These are phyloP conservation scores for Alternaria angustiovoidea DNA, from an alignment of 2,329 filamentous ascomycete genomes.

Conservation along the genomic window DNA sequence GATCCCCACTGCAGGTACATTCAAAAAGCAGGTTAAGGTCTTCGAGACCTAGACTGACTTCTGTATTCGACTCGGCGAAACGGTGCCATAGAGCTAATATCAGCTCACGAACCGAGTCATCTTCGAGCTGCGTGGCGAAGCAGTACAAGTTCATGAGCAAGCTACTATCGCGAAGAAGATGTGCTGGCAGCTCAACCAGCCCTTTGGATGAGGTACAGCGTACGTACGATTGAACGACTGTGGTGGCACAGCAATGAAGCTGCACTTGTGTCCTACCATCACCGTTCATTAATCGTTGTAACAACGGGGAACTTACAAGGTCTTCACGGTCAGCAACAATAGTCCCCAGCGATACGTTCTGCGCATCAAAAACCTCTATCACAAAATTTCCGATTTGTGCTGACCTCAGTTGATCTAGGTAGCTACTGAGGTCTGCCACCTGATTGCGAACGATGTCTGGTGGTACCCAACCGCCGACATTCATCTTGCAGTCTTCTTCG, in stretches of 20 bases:
- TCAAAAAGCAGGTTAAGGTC: constrained; percentile 12
- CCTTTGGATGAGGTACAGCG: neutral
- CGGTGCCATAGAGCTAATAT: constrained; percentile 4
- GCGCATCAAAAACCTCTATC: constrained; percentile 5
- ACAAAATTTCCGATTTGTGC: neutral
- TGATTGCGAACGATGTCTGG: constrained; percentile 12
- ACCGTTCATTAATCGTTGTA: neutral
- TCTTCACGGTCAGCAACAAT: neutral
- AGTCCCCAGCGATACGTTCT: neutral
- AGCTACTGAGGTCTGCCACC: constrained; percentile 7
- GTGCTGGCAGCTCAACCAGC: neutral
- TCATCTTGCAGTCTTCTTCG: no score
- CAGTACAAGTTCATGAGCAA: constrained; percentile 12
- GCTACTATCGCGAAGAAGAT: neutral
- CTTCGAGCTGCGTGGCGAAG: constrained; percentile 6
- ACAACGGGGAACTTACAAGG: constrained; percentile 2
- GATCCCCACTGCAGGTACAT: neutral
- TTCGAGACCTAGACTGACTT: constrained; percentile 2
- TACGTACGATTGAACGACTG: neutral
- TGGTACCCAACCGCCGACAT: constrained; percentile 11
- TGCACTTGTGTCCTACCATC: neutral
- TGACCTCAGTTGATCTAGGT: neutral
- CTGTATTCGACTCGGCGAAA: neutral
- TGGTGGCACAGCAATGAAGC: neutral
- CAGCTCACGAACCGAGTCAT: neutral